Evolutionary conservation across 1,139 yeast species (phyloP).

Genomic region (Debaryomycetaceae sp.): DNA sequence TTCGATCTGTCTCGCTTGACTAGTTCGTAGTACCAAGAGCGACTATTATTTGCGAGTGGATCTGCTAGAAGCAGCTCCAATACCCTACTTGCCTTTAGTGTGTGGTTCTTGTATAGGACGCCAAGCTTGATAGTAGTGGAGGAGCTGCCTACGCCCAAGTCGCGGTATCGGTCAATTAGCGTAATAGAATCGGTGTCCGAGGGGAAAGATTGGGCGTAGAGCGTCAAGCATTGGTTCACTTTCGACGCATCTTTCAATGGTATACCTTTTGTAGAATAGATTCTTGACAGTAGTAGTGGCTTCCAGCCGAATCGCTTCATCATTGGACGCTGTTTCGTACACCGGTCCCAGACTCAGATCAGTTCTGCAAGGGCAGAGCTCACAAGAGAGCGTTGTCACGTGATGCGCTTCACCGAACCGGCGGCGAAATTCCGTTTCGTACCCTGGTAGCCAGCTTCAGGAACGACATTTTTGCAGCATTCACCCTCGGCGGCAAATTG

Average conservation of each 20-base stretch:
- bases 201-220: constrained; percentile 13
- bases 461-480: no score
- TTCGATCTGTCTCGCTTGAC: background rate
- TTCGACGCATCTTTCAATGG: background rate
- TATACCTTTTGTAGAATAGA: no score
- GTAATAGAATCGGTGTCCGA: constrained; percentile 12
- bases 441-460: no score
- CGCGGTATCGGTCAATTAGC: constrained; percentile 9
- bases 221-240: constrained; percentile 1
- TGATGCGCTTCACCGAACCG: no score
- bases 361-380: no score
- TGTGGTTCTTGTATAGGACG: constrained; percentile 13
- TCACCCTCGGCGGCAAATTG: background rate
- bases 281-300: no score
- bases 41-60: constrained; percentile 26
- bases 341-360: no score
- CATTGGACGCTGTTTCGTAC: no score
- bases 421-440: no score
- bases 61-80: constrained; percentile 30
- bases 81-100: constrained; percentile 13
- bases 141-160: constrained; percentile 1
- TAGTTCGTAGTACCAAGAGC: constrained; percentile 21
- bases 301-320: no score
- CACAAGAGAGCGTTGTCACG: no score
- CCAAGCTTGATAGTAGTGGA: constrained; percentile 17